These are phyloP conservation scores for Nitzschia sp. DNA, from an alignment of 108 stramenopile genomes.

Conservation along the genomic window DNA sequence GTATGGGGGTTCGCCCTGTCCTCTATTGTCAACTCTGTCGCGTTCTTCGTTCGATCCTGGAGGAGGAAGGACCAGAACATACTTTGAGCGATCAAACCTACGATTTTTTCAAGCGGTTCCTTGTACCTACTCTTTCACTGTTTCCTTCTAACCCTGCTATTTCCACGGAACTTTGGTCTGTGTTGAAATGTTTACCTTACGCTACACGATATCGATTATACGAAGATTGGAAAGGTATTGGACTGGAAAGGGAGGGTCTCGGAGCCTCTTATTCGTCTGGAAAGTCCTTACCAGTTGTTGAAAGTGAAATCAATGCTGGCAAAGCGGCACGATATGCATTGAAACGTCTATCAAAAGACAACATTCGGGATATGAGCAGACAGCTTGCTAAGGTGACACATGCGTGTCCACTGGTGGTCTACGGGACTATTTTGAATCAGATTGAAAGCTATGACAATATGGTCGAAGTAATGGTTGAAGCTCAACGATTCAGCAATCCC, in stretches of 20 bases:
- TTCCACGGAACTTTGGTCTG: constrained; percentile 71
- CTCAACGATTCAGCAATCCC: constrained; percentile 74
- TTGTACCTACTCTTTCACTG: constrained; percentile 72
- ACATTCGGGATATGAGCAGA: constrained; percentile 73
- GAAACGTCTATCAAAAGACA: constrained; percentile 91
- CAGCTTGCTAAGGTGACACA: constrained; percentile 84
- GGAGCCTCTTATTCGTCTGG: constrained; percentile 21
- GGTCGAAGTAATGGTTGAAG: constrained; percentile 91
- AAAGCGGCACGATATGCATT: constrained; percentile 69
- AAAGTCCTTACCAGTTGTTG: constrained; percentile 62
- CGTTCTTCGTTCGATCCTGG: constrained; percentile 28
- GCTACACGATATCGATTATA: constrained; percentile 73
- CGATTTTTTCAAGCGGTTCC: constrained; percentile 45
- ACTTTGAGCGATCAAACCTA: constrained; percentile 8
- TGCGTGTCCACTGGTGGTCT: constrained; percentile 87
- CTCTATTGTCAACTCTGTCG: constrained; percentile 72
- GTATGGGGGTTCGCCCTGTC: constrained; percentile 46
- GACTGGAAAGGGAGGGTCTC: constrained; percentile 64
- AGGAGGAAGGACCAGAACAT: neutral
- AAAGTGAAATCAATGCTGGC: constrained; percentile 79
- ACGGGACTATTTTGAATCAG: constrained; percentile 79
- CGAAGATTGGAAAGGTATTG: constrained; percentile 66
- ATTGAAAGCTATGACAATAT: constrained; percentile 96
- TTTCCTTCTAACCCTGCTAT: constrained; percentile 70
- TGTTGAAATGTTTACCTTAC: constrained; percentile 65